Base-by-base conservation (phyloP, 495 filamentous ascomycete species). In the Penicillium daleae region DNA sequence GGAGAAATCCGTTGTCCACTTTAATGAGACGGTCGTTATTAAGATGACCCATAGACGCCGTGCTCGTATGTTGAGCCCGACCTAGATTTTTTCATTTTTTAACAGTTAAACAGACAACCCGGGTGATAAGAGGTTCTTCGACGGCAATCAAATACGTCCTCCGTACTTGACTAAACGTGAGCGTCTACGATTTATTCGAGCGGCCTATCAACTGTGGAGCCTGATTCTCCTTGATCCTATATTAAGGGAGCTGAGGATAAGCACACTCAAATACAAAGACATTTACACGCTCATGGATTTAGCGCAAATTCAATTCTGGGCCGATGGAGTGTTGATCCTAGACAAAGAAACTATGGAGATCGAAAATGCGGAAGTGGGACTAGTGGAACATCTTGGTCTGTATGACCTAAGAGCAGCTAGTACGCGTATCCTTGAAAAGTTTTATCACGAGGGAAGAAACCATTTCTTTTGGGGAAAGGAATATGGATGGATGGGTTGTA, bases 41-140 rank as follows among this genome's bases (percentile, higher is more conserved):
- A 46, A 46, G 19, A 46, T 46, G 40, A 22, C 19, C 19, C 19
- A 21, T 46, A 46, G 40, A 19, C n/a, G 40, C 19, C 40, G 40
- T 22, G 40, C 40, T 22, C 40, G 40, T 46, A 46, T 46, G 40
- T 46, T 46, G 8, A n/a, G 19, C 40, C 19, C 19, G 6, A 46
- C 19, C 40, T 22, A 46, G 40, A 8, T 22, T 22, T 7, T 46
- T 22, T 46, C n/a, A 22, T 46, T 46, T 46, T 10, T 22, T 22
- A 22, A 46, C 19, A 46, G 40, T 6, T 10, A 1, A 46, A 22
- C 40, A 46, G 19, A 46, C 19, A 46, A 46, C 19, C 40, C 40
- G 19, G n/a, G 40, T 46, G 40, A 46, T 46, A 46, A 46, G 40
- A 46, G 40, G 19, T 46, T 46, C 40, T 46, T 46, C 40, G 19